Evolutionary conservation across 345 rosid species (phyloP).

Genomic region (Acer campestre): DNA sequence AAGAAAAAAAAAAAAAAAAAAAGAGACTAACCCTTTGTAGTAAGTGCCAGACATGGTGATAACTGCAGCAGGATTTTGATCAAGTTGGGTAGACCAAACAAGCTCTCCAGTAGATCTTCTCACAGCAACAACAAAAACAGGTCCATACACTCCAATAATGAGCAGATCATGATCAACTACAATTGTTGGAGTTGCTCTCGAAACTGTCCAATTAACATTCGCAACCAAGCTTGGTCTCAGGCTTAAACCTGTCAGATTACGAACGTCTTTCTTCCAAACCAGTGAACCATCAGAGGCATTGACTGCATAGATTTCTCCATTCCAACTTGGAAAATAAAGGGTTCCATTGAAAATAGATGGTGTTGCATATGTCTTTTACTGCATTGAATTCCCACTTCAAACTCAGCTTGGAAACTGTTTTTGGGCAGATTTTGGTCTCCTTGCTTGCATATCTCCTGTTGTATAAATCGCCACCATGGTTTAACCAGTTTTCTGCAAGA

Average conservation of each 20-base stretch:
- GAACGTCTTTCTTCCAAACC: background rate
- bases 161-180: background rate
- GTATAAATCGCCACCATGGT: constrained; percentile 32
- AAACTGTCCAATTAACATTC: background rate
- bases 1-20: too few species aligned
- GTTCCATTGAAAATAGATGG: background rate
- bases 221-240: background rate
- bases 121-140: background rate
- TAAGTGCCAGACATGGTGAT: background rate
- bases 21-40: background rate
- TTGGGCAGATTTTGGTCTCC: constrained; percentile 22
- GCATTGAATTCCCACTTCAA: background rate
- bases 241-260: background rate
- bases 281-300: background rate
- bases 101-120: background rate
- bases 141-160: background rate
- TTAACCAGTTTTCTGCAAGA: background rate
- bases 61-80: background rate
- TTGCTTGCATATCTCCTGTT: constrained; percentile 30
- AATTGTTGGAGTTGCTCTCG: background rate
- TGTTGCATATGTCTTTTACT: background rate
- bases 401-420: constrained; percentile 22
- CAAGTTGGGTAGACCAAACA: background rate
- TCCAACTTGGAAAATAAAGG: background rate
- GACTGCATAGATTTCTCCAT: background rate